Conservation (phyloP, 805 yeast species). For the Maudiozyma barnettii region DNA sequence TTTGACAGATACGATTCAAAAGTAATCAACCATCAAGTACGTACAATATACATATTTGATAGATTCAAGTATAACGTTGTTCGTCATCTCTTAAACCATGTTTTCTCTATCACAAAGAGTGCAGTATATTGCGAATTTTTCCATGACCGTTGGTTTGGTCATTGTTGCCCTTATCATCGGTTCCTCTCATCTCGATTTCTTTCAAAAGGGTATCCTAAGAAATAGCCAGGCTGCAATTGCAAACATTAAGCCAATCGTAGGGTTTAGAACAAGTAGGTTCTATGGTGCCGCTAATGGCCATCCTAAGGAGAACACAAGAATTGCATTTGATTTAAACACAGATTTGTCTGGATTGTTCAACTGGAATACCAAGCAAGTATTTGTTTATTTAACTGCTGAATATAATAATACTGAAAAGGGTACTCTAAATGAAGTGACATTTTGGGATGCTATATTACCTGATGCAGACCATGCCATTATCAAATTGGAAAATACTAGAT, state of each 20-base stretch:
- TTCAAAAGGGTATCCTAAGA: slow-evolving; percentile 36
- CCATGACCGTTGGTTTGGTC: slow-evolving; percentile 42
- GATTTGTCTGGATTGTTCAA: slow-evolving; percentile 77
- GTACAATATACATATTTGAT: too few species aligned
- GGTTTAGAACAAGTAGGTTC: slow-evolving; percentile 44
- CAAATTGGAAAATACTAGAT: slow-evolving; percentile 40
- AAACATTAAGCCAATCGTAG: slow-evolving; percentile 32
- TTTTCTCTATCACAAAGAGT: slow-evolving; percentile 35
- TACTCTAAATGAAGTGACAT: slow-evolving; percentile 58
- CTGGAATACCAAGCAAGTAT: slow-evolving; percentile 97
- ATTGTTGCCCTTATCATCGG: slow-evolving; percentile 40
- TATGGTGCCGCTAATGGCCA: slow-evolving; percentile 59
- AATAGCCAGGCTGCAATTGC: slow-evolving; percentile 31
- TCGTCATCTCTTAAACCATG: slow-evolving; percentile 27
- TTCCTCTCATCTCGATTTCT: slow-evolving; percentile 42
- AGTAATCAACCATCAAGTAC: too few species aligned
- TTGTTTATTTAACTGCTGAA: slow-evolving; percentile 81
- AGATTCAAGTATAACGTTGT: too few species aligned
- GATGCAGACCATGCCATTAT: slow-evolving; percentile 49
- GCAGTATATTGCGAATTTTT: slow-evolving; percentile 45
- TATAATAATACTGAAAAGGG: slow-evolving; percentile 41
- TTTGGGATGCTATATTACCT: slow-evolving; percentile 83
- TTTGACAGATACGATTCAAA: too few species aligned
- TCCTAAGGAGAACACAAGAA: slow-evolving; percentile 67
- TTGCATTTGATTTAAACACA: slow-evolving; percentile 61